These are phyloP conservation scores for Scalesia atractyloides DNA, from an alignment of 129 eudicot genomes.

Conservation along the genomic window DNA sequence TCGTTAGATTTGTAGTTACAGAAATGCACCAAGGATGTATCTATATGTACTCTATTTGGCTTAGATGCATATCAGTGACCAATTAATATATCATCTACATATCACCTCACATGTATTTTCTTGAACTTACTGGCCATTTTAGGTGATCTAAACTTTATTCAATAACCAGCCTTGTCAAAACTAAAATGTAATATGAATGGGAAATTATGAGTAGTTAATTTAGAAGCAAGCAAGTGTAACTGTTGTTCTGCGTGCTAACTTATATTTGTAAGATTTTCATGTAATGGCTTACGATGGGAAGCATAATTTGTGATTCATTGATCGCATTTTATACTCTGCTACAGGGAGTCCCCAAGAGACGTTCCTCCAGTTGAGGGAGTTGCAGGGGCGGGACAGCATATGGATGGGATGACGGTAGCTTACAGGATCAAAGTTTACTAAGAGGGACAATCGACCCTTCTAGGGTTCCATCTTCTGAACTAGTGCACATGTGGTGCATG, in stretches of 20 bases:
- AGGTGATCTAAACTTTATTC: neutral
- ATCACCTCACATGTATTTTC: neutral
- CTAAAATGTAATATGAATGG: neutral
- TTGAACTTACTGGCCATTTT: constrained; percentile 8
- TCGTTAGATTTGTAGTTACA: neutral
- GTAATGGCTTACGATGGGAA: constrained; percentile 7
- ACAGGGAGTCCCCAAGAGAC: constrained; percentile 67
- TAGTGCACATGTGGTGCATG: constrained; percentile 92
- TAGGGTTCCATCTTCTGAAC: constrained; percentile 73
- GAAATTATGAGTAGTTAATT: neutral
- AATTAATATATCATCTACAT: neutral
- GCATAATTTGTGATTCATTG: neutral
- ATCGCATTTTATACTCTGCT: constrained; percentile 12
- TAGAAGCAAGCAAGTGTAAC: constrained; percentile 6
- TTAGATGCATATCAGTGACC: constrained; percentile 8
- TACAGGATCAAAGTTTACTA: constrained; percentile 49
- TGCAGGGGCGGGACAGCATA: constrained; percentile 98
- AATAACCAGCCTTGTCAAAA: neutral
- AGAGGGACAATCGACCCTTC: constrained; percentile 75
- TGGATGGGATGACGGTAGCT: constrained; percentile 81
- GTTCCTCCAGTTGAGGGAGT: constrained; percentile 97
- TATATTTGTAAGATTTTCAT: constrained; percentile 9
- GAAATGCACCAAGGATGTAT: neutral
- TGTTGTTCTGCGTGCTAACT: neutral
- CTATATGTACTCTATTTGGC: constrained; percentile 9